phyloP scores from a whole-genome alignment of 768 basidiomycete species.

The Podaxis sp. region DNA sequence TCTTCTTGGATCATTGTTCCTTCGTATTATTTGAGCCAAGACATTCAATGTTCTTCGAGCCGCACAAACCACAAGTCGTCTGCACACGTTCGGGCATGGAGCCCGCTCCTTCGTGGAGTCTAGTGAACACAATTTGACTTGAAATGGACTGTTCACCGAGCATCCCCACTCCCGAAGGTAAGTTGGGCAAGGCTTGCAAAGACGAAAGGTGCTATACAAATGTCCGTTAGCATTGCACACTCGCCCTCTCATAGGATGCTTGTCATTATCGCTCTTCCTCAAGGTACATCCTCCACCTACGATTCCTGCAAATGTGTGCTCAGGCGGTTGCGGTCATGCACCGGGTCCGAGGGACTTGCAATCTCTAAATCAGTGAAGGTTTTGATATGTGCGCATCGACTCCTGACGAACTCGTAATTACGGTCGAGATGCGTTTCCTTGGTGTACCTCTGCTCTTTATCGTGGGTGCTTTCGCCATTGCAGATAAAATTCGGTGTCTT shows the following conservation, averaged over 20 bases:
- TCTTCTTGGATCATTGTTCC: too few species aligned
- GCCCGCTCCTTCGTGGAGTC: not conserved
- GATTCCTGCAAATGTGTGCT: not conserved
- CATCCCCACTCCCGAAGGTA: too few species aligned
- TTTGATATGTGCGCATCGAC: not conserved
- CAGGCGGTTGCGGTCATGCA: not conserved
- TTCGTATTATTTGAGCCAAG: not conserved
- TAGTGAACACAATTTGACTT: not conserved
- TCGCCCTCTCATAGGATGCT: too few species aligned
- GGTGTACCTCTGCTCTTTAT: constrained; percentile 7
- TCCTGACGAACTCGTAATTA: not conserved
- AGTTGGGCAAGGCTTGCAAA: too few species aligned
- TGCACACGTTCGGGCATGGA: not conserved
- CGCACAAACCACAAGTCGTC: not conserved
- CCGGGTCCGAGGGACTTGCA: not conserved
- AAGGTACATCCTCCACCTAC: not conserved
- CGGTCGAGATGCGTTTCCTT: not conserved
- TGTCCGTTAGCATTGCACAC: too few species aligned
- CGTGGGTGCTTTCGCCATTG: constrained; percentile 16
- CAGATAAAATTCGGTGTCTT: constrained; percentile 33
- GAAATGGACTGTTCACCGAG: not conserved
- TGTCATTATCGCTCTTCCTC: not conserved
- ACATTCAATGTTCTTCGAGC: not conserved
- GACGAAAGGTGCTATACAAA: too few species aligned
- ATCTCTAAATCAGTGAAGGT: not conserved